Evolutionary conservation across 108 stramenopile species (phyloP).

Genomic region (Epipyxis sp.): DNA sequence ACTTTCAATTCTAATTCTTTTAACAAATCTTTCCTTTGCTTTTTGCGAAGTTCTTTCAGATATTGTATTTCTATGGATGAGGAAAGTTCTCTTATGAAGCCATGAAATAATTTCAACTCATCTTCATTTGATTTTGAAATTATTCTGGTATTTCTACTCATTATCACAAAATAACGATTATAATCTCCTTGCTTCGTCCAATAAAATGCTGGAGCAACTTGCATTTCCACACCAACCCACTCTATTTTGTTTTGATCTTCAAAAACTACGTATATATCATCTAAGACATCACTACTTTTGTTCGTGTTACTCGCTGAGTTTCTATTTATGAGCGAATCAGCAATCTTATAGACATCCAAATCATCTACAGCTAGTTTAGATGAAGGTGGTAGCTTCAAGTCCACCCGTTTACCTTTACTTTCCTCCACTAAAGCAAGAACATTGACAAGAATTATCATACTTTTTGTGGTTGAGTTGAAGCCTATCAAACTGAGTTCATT

Average conservation of each 20-base stretch:
- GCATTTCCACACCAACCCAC: neutral
- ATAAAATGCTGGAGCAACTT: neutral
- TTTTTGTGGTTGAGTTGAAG: neutral
- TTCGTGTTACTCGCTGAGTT: neutral
- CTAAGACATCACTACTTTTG: neutral
- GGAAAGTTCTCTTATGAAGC: neutral
- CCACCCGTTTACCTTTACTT: neutral
- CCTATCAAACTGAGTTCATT: neutral
- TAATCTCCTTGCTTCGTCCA: neutral
- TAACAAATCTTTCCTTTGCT: neutral
- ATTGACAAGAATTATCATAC: neutral
- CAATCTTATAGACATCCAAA: neutral
- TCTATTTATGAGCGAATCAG: too few species aligned
- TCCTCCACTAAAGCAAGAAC: neutral
- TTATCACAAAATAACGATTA: neutral
- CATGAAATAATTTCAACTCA: neutral
- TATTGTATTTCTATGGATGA: neutral
- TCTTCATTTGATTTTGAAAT: neutral
- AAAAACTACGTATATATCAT: too few species aligned
- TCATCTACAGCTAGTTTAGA: neutral
- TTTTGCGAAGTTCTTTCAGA: neutral
- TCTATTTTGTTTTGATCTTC: neutral
- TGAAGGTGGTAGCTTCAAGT: neutral
- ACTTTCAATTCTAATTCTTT: neutral
- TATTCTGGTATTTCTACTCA: neutral